These are phyloP conservation scores for Volutella citrinella DNA, from an alignment of 2,329 filamentous ascomycete genomes.

Conservation along the genomic window DNA sequence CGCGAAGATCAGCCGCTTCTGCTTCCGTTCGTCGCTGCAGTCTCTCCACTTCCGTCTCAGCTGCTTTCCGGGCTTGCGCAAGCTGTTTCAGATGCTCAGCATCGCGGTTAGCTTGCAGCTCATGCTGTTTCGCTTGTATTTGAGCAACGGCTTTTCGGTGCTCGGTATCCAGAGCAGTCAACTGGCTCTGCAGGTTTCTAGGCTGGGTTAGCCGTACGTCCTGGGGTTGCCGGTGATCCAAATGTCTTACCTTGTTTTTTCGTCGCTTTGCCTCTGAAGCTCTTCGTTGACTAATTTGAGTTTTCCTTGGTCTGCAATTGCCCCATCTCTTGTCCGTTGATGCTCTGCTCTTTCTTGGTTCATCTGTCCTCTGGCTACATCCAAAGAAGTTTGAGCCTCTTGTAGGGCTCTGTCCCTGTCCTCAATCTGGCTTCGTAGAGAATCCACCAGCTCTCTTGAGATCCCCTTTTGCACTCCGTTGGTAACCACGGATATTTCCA, in stretches of 20 bases:
- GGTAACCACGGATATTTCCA: constrained; percentile 77
- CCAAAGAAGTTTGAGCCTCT: constrained; percentile 42
- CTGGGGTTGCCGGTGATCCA: constrained; percentile 28
- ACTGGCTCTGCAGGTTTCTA: constrained; percentile 28
- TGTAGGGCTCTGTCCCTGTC: constrained; percentile 60
- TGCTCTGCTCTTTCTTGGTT: constrained; percentile 74
- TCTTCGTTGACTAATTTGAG: constrained; percentile 68
- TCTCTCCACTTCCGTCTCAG: constrained; percentile 49
- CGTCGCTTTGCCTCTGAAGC: constrained; percentile 67
- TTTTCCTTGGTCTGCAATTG: constrained; percentile 33
- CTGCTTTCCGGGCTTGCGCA: constrained; percentile 44
- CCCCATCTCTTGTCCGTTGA: constrained; percentile 58
- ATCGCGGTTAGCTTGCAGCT: constrained; percentile 18
- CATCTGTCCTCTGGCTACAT: constrained; percentile 51
- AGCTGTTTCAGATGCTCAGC: constrained; percentile 40
- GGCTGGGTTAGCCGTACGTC: constrained; percentile 29
- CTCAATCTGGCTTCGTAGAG: constrained; percentile 71
- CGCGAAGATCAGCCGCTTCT: constrained; percentile 61
- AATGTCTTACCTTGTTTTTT: constrained; percentile 53
- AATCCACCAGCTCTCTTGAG: constrained; percentile 89
- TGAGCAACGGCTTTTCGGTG: constrained; percentile 24
- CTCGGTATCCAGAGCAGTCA: constrained; percentile 23
- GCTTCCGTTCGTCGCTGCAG: constrained; percentile 51
- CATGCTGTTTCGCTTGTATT: constrained; percentile 18
- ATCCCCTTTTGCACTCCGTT: constrained; percentile 85